Evolutionary conservation across 2,329 filamentous ascomycete species (phyloP), one percentile per base, ranked within the genome.

Genomic region (Nectriaceae sp.): DNA sequence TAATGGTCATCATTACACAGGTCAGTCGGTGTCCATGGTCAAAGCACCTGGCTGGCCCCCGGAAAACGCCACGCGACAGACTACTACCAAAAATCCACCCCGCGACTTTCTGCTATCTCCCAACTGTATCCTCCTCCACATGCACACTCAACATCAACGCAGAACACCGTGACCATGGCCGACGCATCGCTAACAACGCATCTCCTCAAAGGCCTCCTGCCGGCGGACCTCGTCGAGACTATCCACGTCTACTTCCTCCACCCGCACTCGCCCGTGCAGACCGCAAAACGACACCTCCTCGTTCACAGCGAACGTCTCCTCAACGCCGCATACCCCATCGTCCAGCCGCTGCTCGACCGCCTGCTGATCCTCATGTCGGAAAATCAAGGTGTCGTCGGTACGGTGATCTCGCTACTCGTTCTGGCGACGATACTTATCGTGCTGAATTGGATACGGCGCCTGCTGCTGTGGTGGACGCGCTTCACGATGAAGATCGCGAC

Each of bases 381-480:
- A 19, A 67, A 71, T 61, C 65, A 70, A 56, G 65, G 64, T 37
- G 50, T 64, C 37, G 57, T 66, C 49, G 63, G 65, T 44, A 47
- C 66, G 44, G 49, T 69, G 42, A 57, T 69, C 11, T 64, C 69
- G 40, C 60, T 70, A 29, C 57, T 67, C 21, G 53, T 70, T 13
- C 53, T 71, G 46, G 70, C 86, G 38, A 57, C 84, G 22, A 70
- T 84, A 46, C 68, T 93, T 43, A 75, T 90, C 64, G 66, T 92
- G 47, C 74, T 94, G 55, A 79, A 85, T 65, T 87, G 88, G 73
- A 73, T 90, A 16, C 83, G 85, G 52, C 81, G 89, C 51, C 72
- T 90, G 18, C 76, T 96, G 49, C 73, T 90, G 63, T 95, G 85
- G 74, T 90, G 90, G 83, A 81, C 90, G 44, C 75, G 80, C n/a